These are phyloP conservation scores for Bertia moriformis DNA, from an alignment of 2,329 filamentous ascomycete species.

Conservation along the genomic window DNA sequence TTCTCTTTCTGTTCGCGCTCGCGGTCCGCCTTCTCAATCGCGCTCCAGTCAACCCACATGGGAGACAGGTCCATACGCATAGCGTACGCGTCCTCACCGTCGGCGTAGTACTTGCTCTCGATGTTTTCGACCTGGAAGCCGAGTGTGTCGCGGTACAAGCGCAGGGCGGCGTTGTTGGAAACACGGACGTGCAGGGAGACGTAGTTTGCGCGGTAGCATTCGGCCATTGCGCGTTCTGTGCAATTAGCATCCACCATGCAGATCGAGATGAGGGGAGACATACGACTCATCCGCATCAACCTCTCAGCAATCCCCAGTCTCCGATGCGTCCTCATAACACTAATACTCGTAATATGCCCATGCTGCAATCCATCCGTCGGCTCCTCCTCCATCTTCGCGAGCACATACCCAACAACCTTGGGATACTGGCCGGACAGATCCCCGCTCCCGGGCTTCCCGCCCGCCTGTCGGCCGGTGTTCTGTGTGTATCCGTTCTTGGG, in stretches of 20 bases:
- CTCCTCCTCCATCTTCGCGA: conserved; percentile 99
- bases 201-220: conserved; percentile 80
- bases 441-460: not conserved
- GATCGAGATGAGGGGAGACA: conserved; percentile 17
- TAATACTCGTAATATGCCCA: conserved; percentile 89
- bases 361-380: conserved; percentile 79
- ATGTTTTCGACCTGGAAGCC: conserved; percentile 78
- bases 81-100: conserved; percentile 87
- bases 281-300: conserved; percentile 90
- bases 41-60: conserved; percentile 17
- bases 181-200: conserved; percentile 92
- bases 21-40: conserved; percentile 17
- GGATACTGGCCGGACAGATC: conserved; percentile 73
- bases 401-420: conserved; percentile 97
- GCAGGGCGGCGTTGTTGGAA: conserved; percentile 79
- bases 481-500: conserved; percentile 31
- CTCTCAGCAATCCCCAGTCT: conserved; percentile 88
- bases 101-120: conserved; percentile 85
- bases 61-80: conserved; percentile 74
- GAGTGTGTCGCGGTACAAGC: conserved; percentile 82
- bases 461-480: not conserved
- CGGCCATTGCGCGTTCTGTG: conserved; percentile 92
- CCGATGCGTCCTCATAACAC: conserved; percentile 91
- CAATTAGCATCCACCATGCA: not conserved
- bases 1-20: conserved; percentile 33